Evolutionary conservation across 139 green algal genomes (phyloP).

Genomic region (Marvania coccoides): DNA sequence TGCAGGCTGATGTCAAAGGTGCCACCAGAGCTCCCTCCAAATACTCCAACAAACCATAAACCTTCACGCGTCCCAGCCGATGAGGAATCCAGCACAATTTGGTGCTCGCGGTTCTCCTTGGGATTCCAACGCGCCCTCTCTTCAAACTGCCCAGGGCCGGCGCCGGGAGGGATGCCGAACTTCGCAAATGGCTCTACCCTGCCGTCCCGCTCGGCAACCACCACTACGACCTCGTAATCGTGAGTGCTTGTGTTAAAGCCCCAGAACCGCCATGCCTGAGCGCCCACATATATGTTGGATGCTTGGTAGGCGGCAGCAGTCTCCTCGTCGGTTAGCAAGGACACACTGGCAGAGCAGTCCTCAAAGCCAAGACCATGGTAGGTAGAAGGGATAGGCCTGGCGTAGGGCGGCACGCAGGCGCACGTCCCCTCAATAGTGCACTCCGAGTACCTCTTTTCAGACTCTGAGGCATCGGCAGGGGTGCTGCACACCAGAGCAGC

Average conservation of each 20-base stretch:
- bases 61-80: neutral
- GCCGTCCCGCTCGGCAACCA: slow-evolving; percentile 12
- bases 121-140: slow-evolving; percentile 11
- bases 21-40: slow-evolving; percentile 9
- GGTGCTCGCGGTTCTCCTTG: neutral
- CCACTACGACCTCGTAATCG: slow-evolving; percentile 36
- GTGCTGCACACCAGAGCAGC: slow-evolving; percentile 24
- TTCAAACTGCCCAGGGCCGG: slow-evolving; percentile 15
- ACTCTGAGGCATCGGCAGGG: neutral
- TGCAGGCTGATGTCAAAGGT: slow-evolving; percentile 30
- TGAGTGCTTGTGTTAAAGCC: slow-evolving; percentile 20
- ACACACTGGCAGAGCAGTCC: slow-evolving; percentile 24
- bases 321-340: neutral
- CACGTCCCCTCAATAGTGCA: slow-evolving; percentile 29
- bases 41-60: slow-evolving; percentile 8
- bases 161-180: neutral
- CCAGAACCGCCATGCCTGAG: slow-evolving; percentile 29
- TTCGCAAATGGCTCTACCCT: neutral
- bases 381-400: slow-evolving; percentile 25
- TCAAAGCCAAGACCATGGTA: slow-evolving; percentile 38
- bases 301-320: neutral
- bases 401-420: slow-evolving; percentile 22
- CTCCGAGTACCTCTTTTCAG: slow-evolving; percentile 20
- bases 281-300: neutral
- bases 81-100: neutral